Evolutionary conservation across 1,139 yeast genomes (phyloP), one percentile per base, ranked within the genome.

Genomic region (Insectozyma bohioensis): DNA sequence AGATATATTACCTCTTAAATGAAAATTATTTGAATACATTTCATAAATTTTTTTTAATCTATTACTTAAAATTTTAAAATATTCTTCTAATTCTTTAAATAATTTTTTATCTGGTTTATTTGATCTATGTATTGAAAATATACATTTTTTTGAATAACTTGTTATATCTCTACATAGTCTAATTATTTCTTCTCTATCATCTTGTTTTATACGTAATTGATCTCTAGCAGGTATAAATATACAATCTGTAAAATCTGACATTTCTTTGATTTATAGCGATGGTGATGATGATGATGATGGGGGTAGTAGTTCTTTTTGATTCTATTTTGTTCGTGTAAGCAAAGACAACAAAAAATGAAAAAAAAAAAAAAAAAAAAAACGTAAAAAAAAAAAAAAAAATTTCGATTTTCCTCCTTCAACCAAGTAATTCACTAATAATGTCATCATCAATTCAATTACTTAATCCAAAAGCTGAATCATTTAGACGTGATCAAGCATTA

Each of bases 381-480:
- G 12, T 16, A 18, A 17, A 9, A n/a, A 12, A 11, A 24, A 16
- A 20, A 20, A 9, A 28, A 12, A 29, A 29, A 32, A 24, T 12
- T 20, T 13, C 18, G 23, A 30, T n/a, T n/a, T n/a, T n/a, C n/a
- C n/a, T n/a, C n/a, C n/a, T n/a, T n/a, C n/a, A n/a, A n/a, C n/a
- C n/a, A n/a, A n/a, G n/a, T 13, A 13, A 13, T 12, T 13, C n/a
- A n/a, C 15, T 18, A 24, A 23, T 19, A 12, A 67, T 67, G 73
- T 64, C 70, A 23, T 72, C 81, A 36, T 79, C 94, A 24, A 78
- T 92, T 48, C 98, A 92, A 67, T 73, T 92, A 49, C 73, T 92
- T 48, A 92, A 92, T 58, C 98, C 99, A 13, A 90, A 90, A 62
- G 98, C 98, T 4, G 98, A 92, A 69, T 85, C 95, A 20, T 66